Base-by-base conservation (phyloP, 352 stramenopile genomes). In the Globisporangium camurandrum region DNA sequence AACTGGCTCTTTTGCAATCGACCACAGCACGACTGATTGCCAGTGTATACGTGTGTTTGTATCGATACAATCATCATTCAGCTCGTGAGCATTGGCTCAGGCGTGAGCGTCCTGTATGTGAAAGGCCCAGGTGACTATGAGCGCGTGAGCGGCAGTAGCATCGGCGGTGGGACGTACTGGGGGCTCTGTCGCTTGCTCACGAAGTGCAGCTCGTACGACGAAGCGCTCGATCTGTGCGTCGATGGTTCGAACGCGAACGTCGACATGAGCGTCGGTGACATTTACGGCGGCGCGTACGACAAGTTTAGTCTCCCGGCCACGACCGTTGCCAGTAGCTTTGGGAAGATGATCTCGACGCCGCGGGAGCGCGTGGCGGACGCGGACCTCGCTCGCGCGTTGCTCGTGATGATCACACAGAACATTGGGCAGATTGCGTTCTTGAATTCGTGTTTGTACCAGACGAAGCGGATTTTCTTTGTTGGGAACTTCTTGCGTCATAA, bases 341-440 rank as follows among this genome's bases (percentile, higher is more conserved):
- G 81, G 17, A 86, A 87, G 60, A 91, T 93, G 81, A 94, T 93
- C 38, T 77, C 76, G 20, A 59, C 61, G 16, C 55, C 68, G 12
- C 76, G 76, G 4, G 68, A 84, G 36, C 61, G 52, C 42, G 81
- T 98, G 30, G 89, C 80, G 38, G 90, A 98, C 57, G 93, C 97
- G 45, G 96, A 99, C 71, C 68, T 99, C 41, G 95, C 95, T 20
- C 84, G 95, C 40, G 93, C 96, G 34, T 65, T 99, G 39, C 75
- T 99, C 20, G 81, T 99, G 30, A 99, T 99, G 96, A 95, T 99
- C 33, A 99, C 97, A 23, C 98, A 99, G 60, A 99, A 99, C 59
- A 95, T 95, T 58, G 80, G 80, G 33, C 95, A 99, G 72, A 86
- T 99, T 22, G 95, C 97, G 28, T 98, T 99, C 71, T 74, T 99